Evolutionary conservation across 805 yeast genomes (phyloP).

Genomic region (Starmerella gropengiesseri): DNA sequence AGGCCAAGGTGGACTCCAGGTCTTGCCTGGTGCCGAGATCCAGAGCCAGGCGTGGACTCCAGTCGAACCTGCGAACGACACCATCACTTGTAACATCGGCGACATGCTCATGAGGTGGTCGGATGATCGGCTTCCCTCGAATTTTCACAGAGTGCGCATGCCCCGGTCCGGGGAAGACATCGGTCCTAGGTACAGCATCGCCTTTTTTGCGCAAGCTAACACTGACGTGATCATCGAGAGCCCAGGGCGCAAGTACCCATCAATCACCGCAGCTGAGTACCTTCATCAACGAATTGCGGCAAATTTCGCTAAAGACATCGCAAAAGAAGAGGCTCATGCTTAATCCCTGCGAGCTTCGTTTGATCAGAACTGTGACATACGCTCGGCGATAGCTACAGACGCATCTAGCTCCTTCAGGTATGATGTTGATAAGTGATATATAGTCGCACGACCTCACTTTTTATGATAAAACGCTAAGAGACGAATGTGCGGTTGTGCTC

Average conservation of each 20-base stretch:
- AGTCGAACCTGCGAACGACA: constrained; percentile 10
- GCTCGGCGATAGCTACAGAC: too few relatives aligned
- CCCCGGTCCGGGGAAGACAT: constrained; percentile 13
- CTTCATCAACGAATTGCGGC: constrained; percentile 13
- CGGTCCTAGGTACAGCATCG: constrained; percentile 14
- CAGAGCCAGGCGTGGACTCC: constrained; percentile 15
- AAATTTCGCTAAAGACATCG: constrained; percentile 12
- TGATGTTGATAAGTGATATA: too few relatives aligned
- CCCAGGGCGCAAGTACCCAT: constrained; percentile 12
- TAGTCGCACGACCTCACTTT: too few relatives aligned
- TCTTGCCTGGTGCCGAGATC: constrained; percentile 15
- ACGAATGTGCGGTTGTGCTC: too few relatives aligned
- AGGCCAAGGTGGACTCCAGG: constrained; percentile 20
- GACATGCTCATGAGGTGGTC: constrained; percentile 21
- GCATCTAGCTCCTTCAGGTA: too few relatives aligned
- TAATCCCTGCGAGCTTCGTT: too few relatives aligned
- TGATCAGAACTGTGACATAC: too few relatives aligned
- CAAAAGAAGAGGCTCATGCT: too few relatives aligned
- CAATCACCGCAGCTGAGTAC: constrained; percentile 13
- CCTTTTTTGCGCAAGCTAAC: constrained; percentile 18
- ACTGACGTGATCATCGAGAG: constrained; percentile 13
- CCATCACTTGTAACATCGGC: constrained; percentile 20
- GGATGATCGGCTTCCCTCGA: constrained; percentile 15
- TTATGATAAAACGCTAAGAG: too few relatives aligned
- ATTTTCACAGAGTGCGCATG: constrained; percentile 17